phyloP scores from a whole-genome alignment of 371 early-diverging fungal genomes.

The Mucor indicus region DNA sequence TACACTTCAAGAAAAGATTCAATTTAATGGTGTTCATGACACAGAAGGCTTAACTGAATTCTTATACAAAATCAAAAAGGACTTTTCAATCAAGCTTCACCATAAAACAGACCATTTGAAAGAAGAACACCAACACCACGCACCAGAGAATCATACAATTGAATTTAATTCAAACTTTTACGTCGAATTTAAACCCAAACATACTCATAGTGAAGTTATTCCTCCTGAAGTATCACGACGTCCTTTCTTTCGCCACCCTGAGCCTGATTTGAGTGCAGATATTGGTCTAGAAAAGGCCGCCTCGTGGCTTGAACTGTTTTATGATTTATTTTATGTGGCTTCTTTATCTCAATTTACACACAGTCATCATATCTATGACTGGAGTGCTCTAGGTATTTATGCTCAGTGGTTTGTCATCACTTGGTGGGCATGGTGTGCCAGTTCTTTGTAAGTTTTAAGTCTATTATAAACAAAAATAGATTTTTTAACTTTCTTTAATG shows the following conservation, averaged over 20 bases:
- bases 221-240: slow-evolving; percentile 28
- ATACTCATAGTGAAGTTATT: slow-evolving; percentile 13
- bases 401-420: slow-evolving; percentile 56
- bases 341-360: slow-evolving; percentile 58
- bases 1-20: slow-evolving; percentile 40
- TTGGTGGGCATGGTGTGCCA: slow-evolving; percentile 59
- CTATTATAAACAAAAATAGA: too few relatives aligned
- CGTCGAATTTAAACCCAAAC: slow-evolving; percentile 44
- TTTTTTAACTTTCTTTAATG: background rate
- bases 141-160: slow-evolving; percentile 29
- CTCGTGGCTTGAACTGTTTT: slow-evolving; percentile 54
- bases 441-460: slow-evolving; percentile 34
- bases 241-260: slow-evolving; percentile 48
- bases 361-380: slow-evolving; percentile 51
- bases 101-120: slow-evolving; percentile 37
- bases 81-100: slow-evolving; percentile 57
- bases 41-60: slow-evolving; percentile 52
- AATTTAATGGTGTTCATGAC: slow-evolving; percentile 52
- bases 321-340: slow-evolving; percentile 57
- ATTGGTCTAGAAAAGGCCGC: slow-evolving; percentile 51
- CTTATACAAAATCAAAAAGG: slow-evolving; percentile 47
- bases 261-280: slow-evolving; percentile 47
- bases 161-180: slow-evolving; percentile 41
- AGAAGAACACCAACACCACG: slow-evolving; percentile 7
- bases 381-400: slow-evolving; percentile 49